Conservation (phyloP, 2,329 filamentous ascomycete genomes). For the Proliferodiscus dingleyae region DNA sequence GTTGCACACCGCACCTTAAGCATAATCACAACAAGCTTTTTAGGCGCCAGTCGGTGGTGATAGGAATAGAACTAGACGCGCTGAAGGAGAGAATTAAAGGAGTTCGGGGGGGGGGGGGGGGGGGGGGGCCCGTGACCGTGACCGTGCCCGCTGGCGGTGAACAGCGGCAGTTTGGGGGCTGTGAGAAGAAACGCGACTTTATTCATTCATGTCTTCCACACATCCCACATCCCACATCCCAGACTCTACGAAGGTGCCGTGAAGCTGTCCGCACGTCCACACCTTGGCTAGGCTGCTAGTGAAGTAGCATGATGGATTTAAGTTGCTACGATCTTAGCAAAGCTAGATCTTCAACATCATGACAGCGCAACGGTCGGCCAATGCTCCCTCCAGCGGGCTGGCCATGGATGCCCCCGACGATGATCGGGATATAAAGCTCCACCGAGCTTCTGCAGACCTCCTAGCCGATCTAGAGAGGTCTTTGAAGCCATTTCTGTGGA, state of each 20-base stretch:
- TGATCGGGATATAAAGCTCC: constrained; percentile 52
- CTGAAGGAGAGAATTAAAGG: too few species aligned
- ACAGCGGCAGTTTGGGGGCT: too few species aligned
- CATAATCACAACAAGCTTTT: constrained; percentile 19
- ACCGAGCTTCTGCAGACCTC: constrained; percentile 55
- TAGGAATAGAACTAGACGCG: not conserved
- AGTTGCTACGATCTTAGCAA: not conserved
- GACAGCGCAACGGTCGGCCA: not conserved
- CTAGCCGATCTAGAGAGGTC: constrained; percentile 53
- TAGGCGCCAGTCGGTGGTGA: not conserved
- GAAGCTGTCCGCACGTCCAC: too few species aligned
- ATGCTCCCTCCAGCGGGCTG: not conserved
- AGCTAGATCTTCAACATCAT: not conserved
- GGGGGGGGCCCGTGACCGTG: too few species aligned
- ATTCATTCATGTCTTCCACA: too few species aligned
- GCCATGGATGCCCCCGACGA: constrained; percentile 3
- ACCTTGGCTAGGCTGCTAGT: too few species aligned
- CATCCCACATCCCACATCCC: too few species aligned
- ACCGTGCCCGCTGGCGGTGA: too few species aligned
- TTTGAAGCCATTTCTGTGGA: constrained; percentile 48
- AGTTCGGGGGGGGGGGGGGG: too few species aligned
- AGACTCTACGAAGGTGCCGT: too few species aligned
- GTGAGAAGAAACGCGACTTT: too few species aligned
- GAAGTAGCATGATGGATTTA: not conserved
- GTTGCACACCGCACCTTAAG: constrained; percentile 20